These are phyloP conservation scores for Thelonectria discophora DNA, from an alignment of 2,329 filamentous ascomycete genomes.

Conservation along the genomic window DNA sequence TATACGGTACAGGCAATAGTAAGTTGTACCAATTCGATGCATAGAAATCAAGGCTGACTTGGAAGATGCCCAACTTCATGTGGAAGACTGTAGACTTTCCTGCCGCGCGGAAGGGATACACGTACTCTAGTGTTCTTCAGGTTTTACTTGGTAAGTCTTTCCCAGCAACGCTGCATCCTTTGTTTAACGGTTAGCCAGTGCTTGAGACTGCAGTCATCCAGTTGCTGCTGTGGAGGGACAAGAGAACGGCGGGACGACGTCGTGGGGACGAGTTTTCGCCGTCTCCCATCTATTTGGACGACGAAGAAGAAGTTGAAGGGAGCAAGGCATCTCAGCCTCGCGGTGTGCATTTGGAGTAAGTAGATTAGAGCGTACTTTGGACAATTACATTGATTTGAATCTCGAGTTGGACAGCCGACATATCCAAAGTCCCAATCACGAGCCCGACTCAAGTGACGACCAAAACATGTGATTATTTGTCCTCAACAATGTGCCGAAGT, in stretches of 20 bases:
- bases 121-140: conserved; percentile 26
- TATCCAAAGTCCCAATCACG: too few relatives aligned
- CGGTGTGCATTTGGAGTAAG: too few relatives aligned
- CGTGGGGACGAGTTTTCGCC: neutral
- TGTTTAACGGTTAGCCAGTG: neutral
- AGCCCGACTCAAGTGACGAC: too few relatives aligned
- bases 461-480: too few relatives aligned
- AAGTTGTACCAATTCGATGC: neutral
- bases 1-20: conserved; percentile 35
- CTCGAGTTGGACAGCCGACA: too few relatives aligned
- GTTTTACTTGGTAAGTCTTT: conserved; percentile 20
- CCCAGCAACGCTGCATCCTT: too few relatives aligned
- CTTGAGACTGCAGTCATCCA: conserved; percentile 5
- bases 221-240: conserved; percentile 2
- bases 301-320: neutral
- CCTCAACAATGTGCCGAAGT: too few relatives aligned
- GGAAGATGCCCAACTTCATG: conserved; percentile 28
- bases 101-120: conserved; percentile 27
- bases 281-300: neutral
- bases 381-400: too few relatives aligned
- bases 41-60: neutral
- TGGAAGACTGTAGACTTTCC: conserved; percentile 33
- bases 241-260: conserved; percentile 1
- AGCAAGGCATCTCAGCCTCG: neutral
- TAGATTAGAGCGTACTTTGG: too few relatives aligned